Percentiles rank a stretch among this genome's conserved stretches.
Evolutionary conservation across 225 moss, liverwort and hornwort species (phyloP).

Genomic region (Bryum argenteum): DNA sequence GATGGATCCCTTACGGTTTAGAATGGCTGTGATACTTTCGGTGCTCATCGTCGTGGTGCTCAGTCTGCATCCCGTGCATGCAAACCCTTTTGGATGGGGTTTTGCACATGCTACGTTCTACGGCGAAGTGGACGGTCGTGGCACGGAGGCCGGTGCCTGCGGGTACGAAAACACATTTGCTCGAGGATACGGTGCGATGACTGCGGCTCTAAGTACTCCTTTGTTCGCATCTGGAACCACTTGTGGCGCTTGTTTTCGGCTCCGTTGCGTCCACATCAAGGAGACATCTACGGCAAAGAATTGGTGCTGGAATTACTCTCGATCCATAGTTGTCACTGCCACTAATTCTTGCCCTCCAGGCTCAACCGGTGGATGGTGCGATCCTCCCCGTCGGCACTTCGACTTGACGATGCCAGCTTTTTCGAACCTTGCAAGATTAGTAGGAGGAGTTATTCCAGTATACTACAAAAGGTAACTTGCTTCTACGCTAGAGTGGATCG

Average conservation of each 20-base stretch:
- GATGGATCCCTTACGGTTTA: background rate
- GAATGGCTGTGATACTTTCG: background rate
- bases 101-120: slow-evolving; percentile 42
- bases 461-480: slow-evolving; percentile 30
- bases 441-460: slow-evolving; percentile 48
- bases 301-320: slow-evolving; percentile 37
- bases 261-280: slow-evolving; percentile 30
- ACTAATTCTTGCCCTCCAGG: slow-evolving; percentile 49
- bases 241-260: slow-evolving; percentile 46
- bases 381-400: slow-evolving; percentile 42
- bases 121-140: slow-evolving; percentile 22
- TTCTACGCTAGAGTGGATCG: background rate
- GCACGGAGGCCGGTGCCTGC: slow-evolving; percentile 42
- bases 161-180: slow-evolving; percentile 32
- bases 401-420: slow-evolving; percentile 46
- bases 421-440: slow-evolving; percentile 20
- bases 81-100: background rate
- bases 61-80: background rate
- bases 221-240: slow-evolving; percentile 32
- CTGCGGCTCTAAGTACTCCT: slow-evolving; percentile 40
- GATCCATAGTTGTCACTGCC: slow-evolving; percentile 42
- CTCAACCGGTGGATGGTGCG: slow-evolving; percentile 43
- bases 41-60: slow-evolving; percentile 5
- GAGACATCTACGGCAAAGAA: slow-evolving; percentile 4
- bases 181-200: slow-evolving; percentile 45